Percentiles rank a stretch among this genome's conserved stretches.
Conservation (phyloP, 129 eudicot species). For the Flaveria trinervia region DNA sequence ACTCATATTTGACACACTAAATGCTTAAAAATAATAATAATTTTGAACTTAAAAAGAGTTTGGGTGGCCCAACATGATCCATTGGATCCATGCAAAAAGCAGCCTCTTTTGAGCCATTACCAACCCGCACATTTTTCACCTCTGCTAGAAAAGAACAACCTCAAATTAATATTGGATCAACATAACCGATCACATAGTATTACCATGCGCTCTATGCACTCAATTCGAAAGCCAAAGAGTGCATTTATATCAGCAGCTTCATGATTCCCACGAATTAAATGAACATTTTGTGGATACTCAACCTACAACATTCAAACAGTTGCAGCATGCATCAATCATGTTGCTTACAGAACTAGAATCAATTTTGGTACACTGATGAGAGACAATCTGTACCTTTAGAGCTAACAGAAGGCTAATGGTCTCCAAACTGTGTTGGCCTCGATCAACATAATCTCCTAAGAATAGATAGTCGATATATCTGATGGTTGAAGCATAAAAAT, state of each 20-base stretch:
- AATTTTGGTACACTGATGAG: neutral
- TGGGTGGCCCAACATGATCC: neutral
- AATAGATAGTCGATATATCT: constrained; percentile 98
- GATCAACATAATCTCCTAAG: constrained; percentile 97
- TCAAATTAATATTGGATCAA: neutral
- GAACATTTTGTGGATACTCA: constrained; percentile 87
- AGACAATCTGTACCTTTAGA: constrained; percentile 60
- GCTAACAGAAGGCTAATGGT: constrained; percentile 92
- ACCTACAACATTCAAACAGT: constrained; percentile 51
- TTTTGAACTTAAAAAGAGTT: neutral
- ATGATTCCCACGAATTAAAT: constrained; percentile 98
- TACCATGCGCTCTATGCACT: constrained; percentile 99
- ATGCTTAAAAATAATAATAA: neutral
- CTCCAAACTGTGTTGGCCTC: constrained; percentile 99
- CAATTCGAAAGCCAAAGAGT: constrained; percentile 97
- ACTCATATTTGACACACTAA: neutral
- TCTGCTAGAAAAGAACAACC: constrained; percentile 1
- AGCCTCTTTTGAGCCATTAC: neutral
- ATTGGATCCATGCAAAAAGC: neutral
- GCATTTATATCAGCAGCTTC: constrained; percentile 99
- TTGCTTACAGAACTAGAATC: neutral
- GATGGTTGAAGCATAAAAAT: constrained; percentile 38
- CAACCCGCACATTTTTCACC: constrained; percentile 4
- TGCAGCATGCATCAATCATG: constrained; percentile 9
- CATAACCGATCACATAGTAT: constrained; percentile 6